These are phyloP conservation scores for Suillus discolor DNA, from an alignment of 768 basidiomycete genomes.

Conservation along the genomic window DNA sequence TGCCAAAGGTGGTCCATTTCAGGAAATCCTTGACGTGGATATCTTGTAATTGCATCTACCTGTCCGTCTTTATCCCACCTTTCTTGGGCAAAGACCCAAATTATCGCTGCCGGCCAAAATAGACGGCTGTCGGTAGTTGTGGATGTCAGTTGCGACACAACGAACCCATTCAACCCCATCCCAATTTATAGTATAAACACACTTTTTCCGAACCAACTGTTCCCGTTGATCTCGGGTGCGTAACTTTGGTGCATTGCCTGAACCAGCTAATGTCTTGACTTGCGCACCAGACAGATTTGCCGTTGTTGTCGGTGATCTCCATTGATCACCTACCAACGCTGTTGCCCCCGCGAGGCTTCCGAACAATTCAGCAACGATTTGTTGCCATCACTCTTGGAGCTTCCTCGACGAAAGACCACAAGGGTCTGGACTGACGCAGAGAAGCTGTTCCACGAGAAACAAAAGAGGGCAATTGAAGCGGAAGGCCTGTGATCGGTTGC, in stretches of 20 bases:
- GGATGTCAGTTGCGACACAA: conserved; percentile 99
- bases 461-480: conserved; percentile 49
- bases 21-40: conserved; percentile 94
- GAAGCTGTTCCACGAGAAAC: conserved; percentile 72
- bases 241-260: conserved; percentile 13
- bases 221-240: conserved; percentile 78
- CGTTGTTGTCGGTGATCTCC: conserved; percentile 82
- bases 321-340: conserved; percentile 97
- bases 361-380: conserved; percentile 94
- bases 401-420: conserved; percentile 65
- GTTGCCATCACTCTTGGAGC: conserved; percentile 78
- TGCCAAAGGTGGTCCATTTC: conserved; percentile 93
- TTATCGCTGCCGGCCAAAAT: conserved; percentile 66
- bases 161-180: conserved; percentile 97
- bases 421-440: conserved; percentile 91
- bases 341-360: conserved; percentile 92
- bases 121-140: conserved; percentile 83
- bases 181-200: conserved; percentile 95
- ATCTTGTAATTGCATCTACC: conserved; percentile 98
- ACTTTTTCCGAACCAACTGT: conserved; percentile 90
- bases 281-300: conserved; percentile 54
- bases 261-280: conserved; percentile 1
- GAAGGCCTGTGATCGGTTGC: background rate
- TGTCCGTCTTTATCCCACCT: conserved; percentile 82
- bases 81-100: conserved; percentile 76